A percentile compares a stretch with the other conserved stretches of the same genome.
These are phyloP conservation scores for Arthrobotrys iridis DNA, from an alignment of 2,329 filamentous ascomycete species.

Conservation along the genomic window DNA sequence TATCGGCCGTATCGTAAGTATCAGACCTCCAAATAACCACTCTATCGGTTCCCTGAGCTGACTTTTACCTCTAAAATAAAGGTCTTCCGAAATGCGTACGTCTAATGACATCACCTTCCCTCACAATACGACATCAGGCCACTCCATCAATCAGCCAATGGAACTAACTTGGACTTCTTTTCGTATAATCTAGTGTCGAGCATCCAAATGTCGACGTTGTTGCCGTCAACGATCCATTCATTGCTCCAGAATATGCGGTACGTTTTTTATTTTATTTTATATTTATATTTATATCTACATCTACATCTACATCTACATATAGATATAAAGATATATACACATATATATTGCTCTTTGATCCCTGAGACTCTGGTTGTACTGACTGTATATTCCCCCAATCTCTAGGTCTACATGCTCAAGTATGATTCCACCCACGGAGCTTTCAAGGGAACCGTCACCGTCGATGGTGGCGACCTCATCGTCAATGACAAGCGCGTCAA, in stretches of 20 bases:
- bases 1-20: slow-evolving; percentile 87
- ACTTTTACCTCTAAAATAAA: slow-evolving; percentile 56
- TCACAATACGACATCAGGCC: too few relatives aligned
- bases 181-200: slow-evolving; percentile 70
- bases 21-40: slow-evolving; percentile 3
- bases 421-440: slow-evolving; percentile 96
- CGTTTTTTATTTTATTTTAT: slow-evolving; percentile 67
- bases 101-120: slow-evolving; percentile 59
- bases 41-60: slow-evolving; percentile 39
- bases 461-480: slow-evolving; percentile 71
- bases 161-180: slow-evolving; percentile 26
- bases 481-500: slow-evolving; percentile 95
- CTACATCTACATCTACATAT: too few relatives aligned
- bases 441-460: slow-evolving; percentile 91
- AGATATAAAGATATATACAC: too few relatives aligned
- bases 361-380: not conserved
- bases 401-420: slow-evolving; percentile 98
- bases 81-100: slow-evolving; percentile 95
- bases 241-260: slow-evolving; percentile 96
- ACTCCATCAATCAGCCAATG: too few relatives aligned
- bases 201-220: slow-evolving; percentile 89
- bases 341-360: too few relatives aligned
- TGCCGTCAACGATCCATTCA: slow-evolving; percentile 99
- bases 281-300: too few relatives aligned
- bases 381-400: not conserved